Base-by-base conservation (phyloP, 1,284 basidiomycete species). In the Trichosporon faecale region DNA sequence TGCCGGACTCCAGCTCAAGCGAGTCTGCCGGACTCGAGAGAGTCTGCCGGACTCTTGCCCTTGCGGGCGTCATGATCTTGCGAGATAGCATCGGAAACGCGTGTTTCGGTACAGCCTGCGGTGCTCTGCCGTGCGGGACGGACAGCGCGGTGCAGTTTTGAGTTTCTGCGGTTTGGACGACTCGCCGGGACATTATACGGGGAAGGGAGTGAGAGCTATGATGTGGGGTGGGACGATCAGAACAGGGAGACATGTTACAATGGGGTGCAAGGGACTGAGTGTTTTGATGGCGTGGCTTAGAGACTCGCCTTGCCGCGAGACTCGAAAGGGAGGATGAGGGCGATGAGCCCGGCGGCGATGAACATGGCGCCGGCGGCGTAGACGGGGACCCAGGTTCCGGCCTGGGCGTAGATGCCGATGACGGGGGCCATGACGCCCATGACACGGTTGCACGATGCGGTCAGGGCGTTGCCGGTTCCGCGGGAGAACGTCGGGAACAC, bases 291-390 rank as follows among this genome's bases (percentile, higher is more conserved):
- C 14, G 49, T 1, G 16, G 49, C 7, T 23, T 70, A 73, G 55
- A 73, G 31, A 18, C 66, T 66, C 1, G 89, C 87, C 75, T 87
- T 89, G 1, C 90, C 90, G 33, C 88, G 84, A 16, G 90, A 88
- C 76, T 91, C 90, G 76, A 88, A 90, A 0, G 91, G 91, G n/a
- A 92, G 79, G 29, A 91, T 75, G 65, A 91, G 76, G 37, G 89
- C 87, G 40, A 92, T 77, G n/a, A 86, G 69, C 0, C 90, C 89
- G 0, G 89, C 85, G 2, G 86, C 82, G 33, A 92, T 79, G 77
- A 91, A 89, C 69, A 92, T 81, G 16, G 86, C 87, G 9, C 88
- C 91, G 2, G 89, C 86, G 44, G 91, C 87, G 77, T 88, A 92
- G 37, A 92, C 90, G 11, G 91, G 91, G 2, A 88, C 88, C 0